Evolutionary conservation across 805 yeast genomes (phyloP), one percentile per base, ranked within the genome.

Genomic region (Metschnikowia matae): DNA sequence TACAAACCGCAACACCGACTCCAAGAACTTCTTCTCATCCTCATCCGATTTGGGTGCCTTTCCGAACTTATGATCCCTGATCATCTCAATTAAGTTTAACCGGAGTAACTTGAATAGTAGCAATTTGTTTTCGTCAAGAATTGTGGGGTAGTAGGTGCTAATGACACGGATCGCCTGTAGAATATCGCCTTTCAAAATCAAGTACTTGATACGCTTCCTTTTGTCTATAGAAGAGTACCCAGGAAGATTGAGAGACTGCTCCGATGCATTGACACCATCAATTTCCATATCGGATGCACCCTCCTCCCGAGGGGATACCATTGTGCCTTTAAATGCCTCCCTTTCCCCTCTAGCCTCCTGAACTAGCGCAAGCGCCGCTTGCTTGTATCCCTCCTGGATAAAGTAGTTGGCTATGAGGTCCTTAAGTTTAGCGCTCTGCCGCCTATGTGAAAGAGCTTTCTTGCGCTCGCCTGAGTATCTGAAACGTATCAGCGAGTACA

Each of bases 31-130:
- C 48, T 74, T 71, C 36, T 80, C 81, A 18, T 36, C 39, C 40
- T 23, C 45, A 21, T 51, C 45, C 5, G 38, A 41, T 6, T 38
- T 32, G 37, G 46, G 46, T 31, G 14, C 31, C 20, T 26, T 29
- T 32, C 29, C 44, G 6, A 62, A 48, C 42, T 64, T 65, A 32
- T 82, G 81, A n/a, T 62, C 62, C 36, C 92, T 69, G 35, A 90
- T 89, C 81, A 87, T 82, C 66, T 91, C 97, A 35, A 89, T 83
- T 55, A 91, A 71, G 59, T 85, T 85, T 55, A 89, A 70, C 45
- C 91, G 74, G 51, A 89, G 68, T 36, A 90, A 69, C 60, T 84
- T 80, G 69, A 89, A 89, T 65, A 89, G 89, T 23, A 89, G 68
- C 26, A 77, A 73, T 46, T 81, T 81, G 57, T 84, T 80, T 36